A percentile compares a stretch with the other conserved stretches of the same genome.
These are phyloP conservation scores for Penicillium aurantiogriseum DNA, from an alignment of 2,329 filamentous ascomycete genomes.

Conservation along the genomic window DNA sequence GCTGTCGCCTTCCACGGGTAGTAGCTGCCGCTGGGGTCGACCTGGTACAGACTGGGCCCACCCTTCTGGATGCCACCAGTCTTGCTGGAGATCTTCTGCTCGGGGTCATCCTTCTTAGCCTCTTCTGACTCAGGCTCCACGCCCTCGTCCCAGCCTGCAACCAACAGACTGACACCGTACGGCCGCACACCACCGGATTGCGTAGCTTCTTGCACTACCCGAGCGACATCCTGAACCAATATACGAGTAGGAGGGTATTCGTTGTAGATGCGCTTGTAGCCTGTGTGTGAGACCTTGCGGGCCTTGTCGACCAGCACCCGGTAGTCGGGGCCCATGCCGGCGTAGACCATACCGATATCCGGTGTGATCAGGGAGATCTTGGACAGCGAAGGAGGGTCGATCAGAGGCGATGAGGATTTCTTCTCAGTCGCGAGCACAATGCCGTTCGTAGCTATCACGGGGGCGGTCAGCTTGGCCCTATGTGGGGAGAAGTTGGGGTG, in stretches of 20 bases:
- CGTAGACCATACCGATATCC: conserved; percentile 99
- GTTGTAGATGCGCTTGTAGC: conserved; percentile 99
- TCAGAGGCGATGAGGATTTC: conserved; percentile 96
- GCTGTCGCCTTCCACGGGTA: conserved; percentile 99
- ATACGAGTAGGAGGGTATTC: conserved; percentile 99
- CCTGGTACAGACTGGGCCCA: conserved; percentile 95
- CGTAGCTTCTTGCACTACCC: conserved; percentile 98
- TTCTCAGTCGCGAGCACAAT: conserved; percentile 99
- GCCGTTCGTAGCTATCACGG: conserved; percentile 79
- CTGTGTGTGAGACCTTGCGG: conserved; percentile 95
- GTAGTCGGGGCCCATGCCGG: conserved; percentile 98
- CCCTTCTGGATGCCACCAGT: conserved; percentile 95
- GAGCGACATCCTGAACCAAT: conserved; percentile 95
- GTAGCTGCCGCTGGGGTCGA: conserved; percentile 97
- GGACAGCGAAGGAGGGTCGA: conserved; percentile 89
- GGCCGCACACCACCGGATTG: conserved; percentile 96
- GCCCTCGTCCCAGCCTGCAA: conserved; percentile 97
- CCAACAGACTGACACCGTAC: conserved; percentile 91
- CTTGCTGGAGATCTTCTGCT: conserved; percentile 73
- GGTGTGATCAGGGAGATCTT: conserved; percentile 98
- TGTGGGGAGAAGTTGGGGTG: background rate
- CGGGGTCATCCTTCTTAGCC: conserved; percentile 54
- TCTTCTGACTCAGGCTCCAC: conserved; percentile 79
- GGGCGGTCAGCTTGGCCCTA: conserved; percentile 19
- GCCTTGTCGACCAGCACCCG: conserved; percentile 96